phyloP scores from a whole-genome alignment of 192 early-diverging fungal species.

The Coemansia sp. region DNA sequence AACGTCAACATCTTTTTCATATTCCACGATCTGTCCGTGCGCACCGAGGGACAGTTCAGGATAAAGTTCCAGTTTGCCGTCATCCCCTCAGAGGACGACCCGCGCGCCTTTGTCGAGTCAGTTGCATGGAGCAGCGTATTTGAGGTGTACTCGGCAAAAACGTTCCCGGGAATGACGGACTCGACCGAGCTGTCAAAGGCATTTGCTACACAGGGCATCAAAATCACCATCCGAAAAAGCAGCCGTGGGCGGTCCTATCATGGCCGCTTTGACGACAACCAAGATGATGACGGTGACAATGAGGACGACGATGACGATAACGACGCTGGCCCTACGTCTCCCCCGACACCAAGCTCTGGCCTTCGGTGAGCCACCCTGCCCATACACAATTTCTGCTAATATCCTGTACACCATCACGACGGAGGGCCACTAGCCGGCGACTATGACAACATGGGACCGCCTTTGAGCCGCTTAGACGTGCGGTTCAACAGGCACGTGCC shows the following conservation, averaged over 20 bases:
- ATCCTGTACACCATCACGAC: constrained; percentile 5
- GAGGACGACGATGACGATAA: constrained; percentile 40
- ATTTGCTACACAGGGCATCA: constrained; percentile 78
- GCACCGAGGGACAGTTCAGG: constrained; percentile 74
- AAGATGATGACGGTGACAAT: constrained; percentile 28
- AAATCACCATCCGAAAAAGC: constrained; percentile 76
- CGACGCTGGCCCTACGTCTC: constrained; percentile 13
- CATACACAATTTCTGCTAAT: constrained; percentile 3
- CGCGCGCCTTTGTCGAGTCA: constrained; percentile 52
- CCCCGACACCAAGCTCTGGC: not conserved
- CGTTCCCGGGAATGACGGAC: constrained; percentile 84
- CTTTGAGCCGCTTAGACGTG: constrained; percentile 3
- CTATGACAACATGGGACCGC: not conserved
- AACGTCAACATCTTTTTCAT: constrained; percentile 76
- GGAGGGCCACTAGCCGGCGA: not conserved
- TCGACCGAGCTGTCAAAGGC: constrained; percentile 74
- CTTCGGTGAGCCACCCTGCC: not conserved
- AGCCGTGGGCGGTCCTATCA: constrained; percentile 44
- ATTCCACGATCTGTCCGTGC: constrained; percentile 79
- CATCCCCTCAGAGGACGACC: constrained; percentile 61
- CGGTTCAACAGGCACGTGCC: constrained; percentile 18
- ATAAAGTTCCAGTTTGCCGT: constrained; percentile 73
- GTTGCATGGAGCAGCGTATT: constrained; percentile 60
- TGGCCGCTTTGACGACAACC: constrained; percentile 27
- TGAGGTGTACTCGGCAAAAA: constrained; percentile 74